Evolutionary conservation across 345 rosid genomes (phyloP), one percentile per base, ranked within the genome.

Genomic region (Cardamine occulta): DNA sequence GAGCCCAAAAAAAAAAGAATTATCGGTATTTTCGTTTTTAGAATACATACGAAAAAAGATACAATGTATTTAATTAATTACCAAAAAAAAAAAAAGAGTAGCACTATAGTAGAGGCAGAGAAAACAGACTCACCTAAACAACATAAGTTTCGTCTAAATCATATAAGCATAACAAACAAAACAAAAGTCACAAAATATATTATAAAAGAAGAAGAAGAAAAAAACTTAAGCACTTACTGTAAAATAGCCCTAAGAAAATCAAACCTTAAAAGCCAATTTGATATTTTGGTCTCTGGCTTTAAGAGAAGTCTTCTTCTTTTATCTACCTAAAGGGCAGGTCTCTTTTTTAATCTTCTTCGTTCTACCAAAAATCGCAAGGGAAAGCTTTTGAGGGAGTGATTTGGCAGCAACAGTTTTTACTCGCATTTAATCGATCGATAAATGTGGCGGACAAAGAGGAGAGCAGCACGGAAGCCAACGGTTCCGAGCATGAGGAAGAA

Each of bases 401-500:
- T 65, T 66, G 74, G 69, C 47, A 75, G 74, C 24, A 59, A 47
- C 37, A 19, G 0, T 8, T 4, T 4, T 79, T 84, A 91, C 86
- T 91, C 97, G 76, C 97, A 91, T 79, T 89, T 91, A 57, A 89
- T 91, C 1, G 92, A 91, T 72, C 84, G 66, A 81, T 91, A 91
- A 44, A 91, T 91, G 80, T 89, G 94, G 52, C 97, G 91, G 77
- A 91, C 88, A 17, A 87, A 86, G 72, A 89, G 74, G 42, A 91
- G 77, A 1, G 93, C 83, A 0, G 97, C 92, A 4, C 89, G 90
- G 86, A 91, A 91, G 35, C 97, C 97, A 12, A 87, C 87, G 2
- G 84, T 64, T 44, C 97, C 92, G 0, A 91, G 94, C 97, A 91
- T 87, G 49, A 91, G 89, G 85, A 91, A 86, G 93, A 91, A 87